Base-by-base conservation (phyloP, 2,329 filamentous ascomycete genomes). In the Parafenestella ontariensis region DNA sequence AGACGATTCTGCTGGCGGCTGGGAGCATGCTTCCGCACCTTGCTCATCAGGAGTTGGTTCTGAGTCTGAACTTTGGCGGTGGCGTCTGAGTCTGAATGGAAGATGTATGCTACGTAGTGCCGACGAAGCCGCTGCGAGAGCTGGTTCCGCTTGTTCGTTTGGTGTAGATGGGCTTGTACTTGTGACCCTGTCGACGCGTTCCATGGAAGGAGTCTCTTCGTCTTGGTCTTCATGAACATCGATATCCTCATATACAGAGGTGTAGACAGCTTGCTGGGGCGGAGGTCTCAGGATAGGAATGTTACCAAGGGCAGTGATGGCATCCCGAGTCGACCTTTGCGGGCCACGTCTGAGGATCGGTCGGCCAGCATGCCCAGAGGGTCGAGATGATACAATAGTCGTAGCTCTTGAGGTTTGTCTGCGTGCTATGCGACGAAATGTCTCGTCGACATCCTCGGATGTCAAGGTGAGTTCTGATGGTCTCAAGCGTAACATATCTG, bases 401-500 rank as follows among this genome's bases (percentile, higher is more conserved):
- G 44, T n/a, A 41, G 40, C 42, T 47, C 54, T 53, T 46, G 56
- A 36, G 15, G 58, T 47, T 15, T 65, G 69, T 46, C 65, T 65
- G 15, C 58, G 60, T 48, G 69, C 65, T 51, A 76, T 68, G 41
- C 70, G 69, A 29, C 67, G 65, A 33, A 66, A 63, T 13, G 70
- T 70, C 28, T 74, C 71, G 4, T 77, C 70, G 39, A 76, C 58
- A 52, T 77, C 72, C 6, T 71, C 72, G 8, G 73, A 58, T 8
- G 72, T 73, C 61, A 77, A 46, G 18, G 66, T 68, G 36, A 77
- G 71, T 58, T 76, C 74, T 41, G 74, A 72, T 1, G 72, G 68
- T 23, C 65, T 65, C 18, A 71, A 63, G 41, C 74, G 74, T 54
- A 77, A 58, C 74, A 77, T 77, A 36, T 20, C 49, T 34, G 41